A percentile compares a stretch with the other conserved stretches of the same genome.
Evolutionary conservation across 176 grass and related monocot species (phyloP).

Genomic region (Carex cristatella): DNA sequence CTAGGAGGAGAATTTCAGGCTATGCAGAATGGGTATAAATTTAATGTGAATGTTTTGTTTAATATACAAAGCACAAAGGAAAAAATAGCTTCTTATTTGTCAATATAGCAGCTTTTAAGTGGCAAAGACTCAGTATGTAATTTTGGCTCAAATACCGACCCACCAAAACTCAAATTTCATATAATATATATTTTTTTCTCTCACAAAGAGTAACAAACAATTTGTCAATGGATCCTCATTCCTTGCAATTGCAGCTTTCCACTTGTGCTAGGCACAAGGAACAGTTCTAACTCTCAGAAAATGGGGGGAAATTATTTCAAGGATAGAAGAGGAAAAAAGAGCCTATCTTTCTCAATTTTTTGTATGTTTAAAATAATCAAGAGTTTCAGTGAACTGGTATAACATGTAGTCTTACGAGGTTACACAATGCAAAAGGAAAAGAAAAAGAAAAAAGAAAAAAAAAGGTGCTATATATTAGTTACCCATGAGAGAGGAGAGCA

Average conservation of each 20-base stretch:
- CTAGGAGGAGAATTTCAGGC: neutral
- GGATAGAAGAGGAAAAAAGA: neutral
- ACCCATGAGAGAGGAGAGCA: constrained; percentile 23
- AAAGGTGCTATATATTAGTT: neutral
- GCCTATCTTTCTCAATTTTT: neutral
- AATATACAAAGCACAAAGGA: neutral
- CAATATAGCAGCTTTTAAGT: neutral
- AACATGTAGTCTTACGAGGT: too few species aligned
- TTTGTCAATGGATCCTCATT: neutral
- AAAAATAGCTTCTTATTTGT: neutral
- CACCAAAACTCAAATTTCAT: neutral
- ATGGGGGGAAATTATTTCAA: neutral
- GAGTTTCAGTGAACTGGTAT: neutral
- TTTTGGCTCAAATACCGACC: neutral
- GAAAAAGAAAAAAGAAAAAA: neutral
- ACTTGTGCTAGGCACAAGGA: neutral
- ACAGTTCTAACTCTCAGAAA: constrained; percentile 34
- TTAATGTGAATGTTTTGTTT: neutral
- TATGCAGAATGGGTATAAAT: neutral
- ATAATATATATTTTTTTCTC: neutral
- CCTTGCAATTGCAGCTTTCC: neutral
- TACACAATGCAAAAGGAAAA: neutral
- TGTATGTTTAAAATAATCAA: neutral
- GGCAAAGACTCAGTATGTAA: neutral
- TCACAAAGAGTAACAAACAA: neutral